Base-by-base conservation (phyloP, 768 basidiomycete species). In the Phylloporus sp. region DNA sequence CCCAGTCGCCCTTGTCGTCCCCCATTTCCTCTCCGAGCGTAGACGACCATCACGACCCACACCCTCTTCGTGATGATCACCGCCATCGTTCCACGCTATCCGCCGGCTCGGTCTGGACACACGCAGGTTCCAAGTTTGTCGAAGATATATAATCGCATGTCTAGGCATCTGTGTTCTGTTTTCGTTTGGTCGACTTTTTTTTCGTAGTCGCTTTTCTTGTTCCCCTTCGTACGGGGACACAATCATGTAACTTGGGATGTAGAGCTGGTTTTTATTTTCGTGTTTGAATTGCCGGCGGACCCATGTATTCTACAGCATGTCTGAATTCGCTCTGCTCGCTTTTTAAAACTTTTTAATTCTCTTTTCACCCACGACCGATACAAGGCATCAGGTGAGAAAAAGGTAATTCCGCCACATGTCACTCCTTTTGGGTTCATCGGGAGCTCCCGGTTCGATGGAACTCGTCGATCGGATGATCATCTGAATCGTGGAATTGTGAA, bases 101-200 rank as follows among this genome's bases (percentile, higher is more conserved):
- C 20, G 50, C 47, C 13, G 39, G 49, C 37, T 64, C 71, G 18
- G 53, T 68, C 52, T 67, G 65, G 53, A 72, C 74, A 10, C 69
- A 74, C 42, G 68, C 68, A n/a, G 77, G 76, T 13, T 72, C 74
- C 15, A 78, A 73, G 58, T 78, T 78, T 47, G 60, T 77, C 22
- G 77, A 78, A 54, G 56, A 61, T 50, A 50, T 63, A 44, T 63
- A 39, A 52, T 31, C 1, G 29, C 3, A 14, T n/a, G 17, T 14
- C 9, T n/a, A n/a, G n/a, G 11, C 21, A 35, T 38, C 5, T 28
- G 38, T 29, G 9, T 35, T 2, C 20, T 13, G 2, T 5, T 37
- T 42, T 23, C 23, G 38, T 22, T 21, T 14, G 4, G 1, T 28
- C 26, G 27, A 24, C 3, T 17, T 24, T 23, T 46, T 18, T 15